Percentiles rank a stretch among this genome's conserved stretches.
Conservation (phyloP, 176 grass and related monocot genomes). For the Aegilops speltoides region DNA sequence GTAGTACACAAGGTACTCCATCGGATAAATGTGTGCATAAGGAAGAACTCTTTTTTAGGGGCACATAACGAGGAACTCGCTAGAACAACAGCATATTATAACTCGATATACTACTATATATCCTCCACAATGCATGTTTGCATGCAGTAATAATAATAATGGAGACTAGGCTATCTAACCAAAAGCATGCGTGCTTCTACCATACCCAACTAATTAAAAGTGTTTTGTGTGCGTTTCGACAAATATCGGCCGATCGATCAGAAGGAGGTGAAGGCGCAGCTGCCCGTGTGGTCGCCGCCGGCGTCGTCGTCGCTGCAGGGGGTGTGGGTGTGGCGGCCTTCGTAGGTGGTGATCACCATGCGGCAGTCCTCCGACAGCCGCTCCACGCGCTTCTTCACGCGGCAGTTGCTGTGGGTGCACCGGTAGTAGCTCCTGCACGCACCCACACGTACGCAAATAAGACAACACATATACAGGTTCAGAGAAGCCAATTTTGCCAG, state of each 20-base stretch:
- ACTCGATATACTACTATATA: too few relatives aligned
- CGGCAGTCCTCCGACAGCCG: conserved; percentile 87
- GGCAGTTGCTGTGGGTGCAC: conserved; percentile 94
- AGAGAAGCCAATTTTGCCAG: neutral
- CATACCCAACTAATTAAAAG: neutral
- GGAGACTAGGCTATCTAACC: neutral
- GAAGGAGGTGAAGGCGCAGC: conserved; percentile 74
- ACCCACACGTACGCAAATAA: neutral
- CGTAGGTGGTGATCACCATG: conserved; percentile 98
- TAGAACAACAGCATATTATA: neutral
- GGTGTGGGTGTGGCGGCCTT: conserved; percentile 84
- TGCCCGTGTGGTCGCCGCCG: conserved; percentile 51
- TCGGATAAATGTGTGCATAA: too few relatives aligned
- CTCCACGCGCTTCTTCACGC: conserved; percentile 98
- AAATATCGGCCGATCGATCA: conserved; percentile 1
- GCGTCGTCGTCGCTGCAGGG: conserved; percentile 70
- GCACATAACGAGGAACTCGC: too few relatives aligned
- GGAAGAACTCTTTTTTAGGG: too few relatives aligned
- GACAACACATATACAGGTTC: neutral
- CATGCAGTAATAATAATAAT: neutral
- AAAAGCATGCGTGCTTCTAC: neutral
- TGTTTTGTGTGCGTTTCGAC: neutral
- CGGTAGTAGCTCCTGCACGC: conserved; percentile 83
- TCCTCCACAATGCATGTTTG: neutral
- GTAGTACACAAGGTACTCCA: too few relatives aligned